These are phyloP conservation scores for Rhizophora mangle DNA, from an alignment of 345 rosid species.

Conservation along the genomic window DNA sequence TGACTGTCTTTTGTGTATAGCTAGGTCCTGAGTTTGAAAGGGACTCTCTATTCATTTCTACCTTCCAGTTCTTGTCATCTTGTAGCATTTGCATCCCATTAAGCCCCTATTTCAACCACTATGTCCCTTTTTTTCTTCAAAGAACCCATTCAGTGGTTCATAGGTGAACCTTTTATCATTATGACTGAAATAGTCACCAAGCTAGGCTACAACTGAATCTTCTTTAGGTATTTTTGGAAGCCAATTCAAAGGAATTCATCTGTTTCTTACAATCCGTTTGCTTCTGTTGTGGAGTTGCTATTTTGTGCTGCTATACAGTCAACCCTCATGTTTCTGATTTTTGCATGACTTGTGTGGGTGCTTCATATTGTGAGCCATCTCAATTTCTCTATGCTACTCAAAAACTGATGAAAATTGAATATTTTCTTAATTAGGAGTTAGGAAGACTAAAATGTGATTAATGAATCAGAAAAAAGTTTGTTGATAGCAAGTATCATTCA, in stretches of 20 bases:
- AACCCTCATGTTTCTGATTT: background rate
- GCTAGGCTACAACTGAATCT: background rate
- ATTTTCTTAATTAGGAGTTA: background rate
- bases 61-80: too few species aligned
- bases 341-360: background rate
- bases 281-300: background rate
- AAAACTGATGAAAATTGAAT: background rate
- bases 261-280: background rate
- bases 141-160: too few species aligned
- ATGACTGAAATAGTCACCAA: background rate
- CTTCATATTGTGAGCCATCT: too few species aligned
- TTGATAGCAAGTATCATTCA: background rate
- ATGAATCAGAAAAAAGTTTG: too few species aligned
- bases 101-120: too few species aligned
- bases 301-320: background rate
- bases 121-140: too few species aligned
- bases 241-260: background rate
- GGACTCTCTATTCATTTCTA: too few species aligned
- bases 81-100: too few species aligned
- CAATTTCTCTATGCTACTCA: too few species aligned
- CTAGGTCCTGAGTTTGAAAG: too few species aligned
- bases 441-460: background rate
- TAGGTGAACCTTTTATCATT: background rate
- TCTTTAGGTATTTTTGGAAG: too few species aligned
- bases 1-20: too few species aligned